phyloP scores from a whole-genome alignment of 2,329 filamentous ascomycete genomes.

The Cladophialophora immunda region DNA sequence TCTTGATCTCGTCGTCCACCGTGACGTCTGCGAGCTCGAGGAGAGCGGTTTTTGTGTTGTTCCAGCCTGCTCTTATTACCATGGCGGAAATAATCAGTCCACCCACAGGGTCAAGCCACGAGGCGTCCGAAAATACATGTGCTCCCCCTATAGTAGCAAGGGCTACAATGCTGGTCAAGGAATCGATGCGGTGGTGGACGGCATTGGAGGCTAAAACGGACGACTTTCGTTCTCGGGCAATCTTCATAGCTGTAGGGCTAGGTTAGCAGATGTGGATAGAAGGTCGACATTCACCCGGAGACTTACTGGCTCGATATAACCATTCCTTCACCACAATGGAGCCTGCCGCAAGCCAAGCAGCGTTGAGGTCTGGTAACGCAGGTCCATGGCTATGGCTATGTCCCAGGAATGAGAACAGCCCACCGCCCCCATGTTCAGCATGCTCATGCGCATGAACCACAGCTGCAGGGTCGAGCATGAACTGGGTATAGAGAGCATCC shows the following conservation, averaged over 20 bases:
- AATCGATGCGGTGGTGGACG: slow-evolving; percentile 95
- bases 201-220: slow-evolving; percentile 96
- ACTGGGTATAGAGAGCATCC: slow-evolving; percentile 74
- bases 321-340: slow-evolving; percentile 95
- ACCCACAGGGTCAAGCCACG: slow-evolving; percentile 94
- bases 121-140: slow-evolving; percentile 82
- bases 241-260: slow-evolving; percentile 78
- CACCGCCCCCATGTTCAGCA: slow-evolving; percentile 42
- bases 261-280: slow-evolving; percentile 22
- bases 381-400: slow-evolving; percentile 73
- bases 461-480: slow-evolving; percentile 72
- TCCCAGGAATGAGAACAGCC: slow-evolving; percentile 61
- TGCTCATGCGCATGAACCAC: slow-evolving; percentile 59
- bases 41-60: slow-evolving; percentile 82
- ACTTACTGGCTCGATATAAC: slow-evolving; percentile 94
- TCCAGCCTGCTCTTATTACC: slow-evolving; percentile 88
- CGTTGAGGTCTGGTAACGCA: slow-evolving; percentile 83
- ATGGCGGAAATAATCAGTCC: slow-evolving; percentile 91
- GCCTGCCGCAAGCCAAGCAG: slow-evolving; percentile 90
- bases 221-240: slow-evolving; percentile 91
- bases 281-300: not conserved
- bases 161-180: slow-evolving; percentile 92
- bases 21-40: slow-evolving; percentile 90
- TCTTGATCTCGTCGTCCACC: slow-evolving; percentile 84
- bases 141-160: slow-evolving; percentile 87